Base-by-base conservation (phyloP, 2,329 filamentous ascomycete genomes). In the Xylaria sp. region DNA sequence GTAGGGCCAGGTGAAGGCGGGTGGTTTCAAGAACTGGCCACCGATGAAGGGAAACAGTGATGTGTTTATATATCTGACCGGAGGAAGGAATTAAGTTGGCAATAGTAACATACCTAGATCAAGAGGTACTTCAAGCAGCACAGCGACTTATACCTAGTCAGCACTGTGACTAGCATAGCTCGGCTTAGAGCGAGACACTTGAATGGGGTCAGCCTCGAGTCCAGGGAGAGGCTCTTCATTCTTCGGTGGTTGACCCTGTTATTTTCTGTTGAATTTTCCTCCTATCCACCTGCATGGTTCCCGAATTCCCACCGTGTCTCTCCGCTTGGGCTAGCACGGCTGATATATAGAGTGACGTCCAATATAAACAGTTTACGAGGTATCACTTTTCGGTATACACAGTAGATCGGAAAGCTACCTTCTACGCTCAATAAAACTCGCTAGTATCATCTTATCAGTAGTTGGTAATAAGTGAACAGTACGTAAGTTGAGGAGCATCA, bases 61-160 rank as follows among this genome's bases (percentile, higher is more conserved):
- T 18, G 51, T 34, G 20, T 55, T 66, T 66, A 69, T 69, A 66
- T 66, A 66, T 58, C 34, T 46, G 37, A 48, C 8, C 25, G 18
- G 18, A 39, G 12, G 34, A 50, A 52, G 34, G 63, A 28, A 66
- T 61, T 41, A 54, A 57, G 31, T 23, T 52, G 46, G 23, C 20
- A 44, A 58, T n/a, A 51, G 25, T 50, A n/a, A 41, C 55, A 46
- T 18, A 51, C 34, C 34, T 37, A 8, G 34, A 55, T 39, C 60
- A 59, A 44, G 34, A 64, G 44, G 31, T 56, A 64, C 41, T 6
- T 56, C 2, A 7, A 51, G 50, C 56, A 34, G 18, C 31, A 61
- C 60, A 23, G 15, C 8, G 34, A 20, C 28, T 23, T 50, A 18
- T 46, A 34, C 9, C 34, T 5, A 13, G 55, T 58, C 12, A 31